A percentile compares a stretch with the other conserved stretches of the same genome.
These are phyloP conservation scores for Orbilia oligospora DNA, from an alignment of 2,329 filamentous ascomycete species.

Conservation along the genomic window DNA sequence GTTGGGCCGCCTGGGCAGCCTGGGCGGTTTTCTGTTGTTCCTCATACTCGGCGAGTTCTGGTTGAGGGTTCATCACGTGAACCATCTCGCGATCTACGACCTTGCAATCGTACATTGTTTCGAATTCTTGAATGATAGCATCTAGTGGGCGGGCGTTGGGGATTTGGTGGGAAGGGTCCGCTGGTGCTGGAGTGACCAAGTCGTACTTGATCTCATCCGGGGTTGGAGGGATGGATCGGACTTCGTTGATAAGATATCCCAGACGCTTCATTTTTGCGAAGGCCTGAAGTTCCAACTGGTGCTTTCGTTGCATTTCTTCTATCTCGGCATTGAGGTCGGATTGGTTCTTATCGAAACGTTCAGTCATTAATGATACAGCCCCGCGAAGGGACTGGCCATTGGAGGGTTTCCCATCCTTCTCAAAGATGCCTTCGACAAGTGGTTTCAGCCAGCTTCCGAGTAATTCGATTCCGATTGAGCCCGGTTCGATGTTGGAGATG, in stretches of 20 bases:
- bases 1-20: slow-evolving; percentile 37
- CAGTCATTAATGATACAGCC: slow-evolving; percentile 68
- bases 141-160: slow-evolving; percentile 27
- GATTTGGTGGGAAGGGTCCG: slow-evolving; percentile 28
- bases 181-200: slow-evolving; percentile 29
- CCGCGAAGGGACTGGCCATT: slow-evolving; percentile 61
- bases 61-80: slow-evolving; percentile 43
- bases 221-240: slow-evolving; percentile 34
- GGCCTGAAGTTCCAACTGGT: slow-evolving; percentile 80
- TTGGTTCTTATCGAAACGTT: slow-evolving; percentile 79
- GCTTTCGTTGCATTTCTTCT: slow-evolving; percentile 83
- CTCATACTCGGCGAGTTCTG: slow-evolving; percentile 50
- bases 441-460: slow-evolving; percentile 55
- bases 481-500: slow-evolving; percentile 85
- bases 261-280: slow-evolving; percentile 67
- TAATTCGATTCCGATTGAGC: slow-evolving; percentile 66
- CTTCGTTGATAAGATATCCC: slow-evolving; percentile 40
- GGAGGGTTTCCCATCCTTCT: slow-evolving; percentile 46
- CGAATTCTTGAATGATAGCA: slow-evolving; percentile 46
- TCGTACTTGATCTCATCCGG: slow-evolving; percentile 39
- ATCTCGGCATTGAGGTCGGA: slow-evolving; percentile 84
- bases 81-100: slow-evolving; percentile 39
- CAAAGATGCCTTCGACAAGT: slow-evolving; percentile 38
- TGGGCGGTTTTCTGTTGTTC: slow-evolving; percentile 44
- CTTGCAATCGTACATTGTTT: slow-evolving; percentile 30